phyloP scores from a whole-genome alignment of 495 filamentous ascomycete species.

The Cryomyces antarcticus region DNA sequence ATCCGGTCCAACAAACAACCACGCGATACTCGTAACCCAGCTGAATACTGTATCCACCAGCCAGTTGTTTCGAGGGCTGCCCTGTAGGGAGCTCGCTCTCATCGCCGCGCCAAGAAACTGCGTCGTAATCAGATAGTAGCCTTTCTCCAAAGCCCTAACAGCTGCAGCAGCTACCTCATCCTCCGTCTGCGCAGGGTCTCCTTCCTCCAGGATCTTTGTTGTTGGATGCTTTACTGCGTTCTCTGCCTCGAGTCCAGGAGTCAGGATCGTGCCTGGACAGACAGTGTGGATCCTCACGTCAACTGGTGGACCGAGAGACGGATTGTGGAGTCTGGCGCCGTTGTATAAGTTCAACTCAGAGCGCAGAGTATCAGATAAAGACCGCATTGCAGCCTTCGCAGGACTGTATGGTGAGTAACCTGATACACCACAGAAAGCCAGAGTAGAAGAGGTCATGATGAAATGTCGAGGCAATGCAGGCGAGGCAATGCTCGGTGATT shows the following conservation, averaged over 20 bases:
- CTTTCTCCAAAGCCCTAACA: slow-evolving; percentile 58
- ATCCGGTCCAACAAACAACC: slow-evolving; percentile 37
- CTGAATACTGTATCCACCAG: slow-evolving; percentile 38
- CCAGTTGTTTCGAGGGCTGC: slow-evolving; percentile 35
- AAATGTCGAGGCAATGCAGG: slow-evolving; percentile 41
- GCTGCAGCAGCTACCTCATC: slow-evolving; percentile 51
- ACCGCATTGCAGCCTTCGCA: slow-evolving; percentile 66
- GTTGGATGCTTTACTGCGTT: slow-evolving; percentile 62
- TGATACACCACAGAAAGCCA: slow-evolving; percentile 53
- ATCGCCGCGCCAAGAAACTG: slow-evolving; percentile 47
- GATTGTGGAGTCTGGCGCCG: slow-evolving; percentile 32
- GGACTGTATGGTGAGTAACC: slow-evolving; percentile 82
- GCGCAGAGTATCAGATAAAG: slow-evolving; percentile 58
- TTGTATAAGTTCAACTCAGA: slow-evolving; percentile 76
- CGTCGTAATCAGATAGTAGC: slow-evolving; percentile 57
- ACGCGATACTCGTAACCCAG: slow-evolving; percentile 34
- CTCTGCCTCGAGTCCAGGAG: slow-evolving; percentile 58
- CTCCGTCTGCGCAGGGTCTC: slow-evolving; percentile 57
- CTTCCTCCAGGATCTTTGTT: slow-evolving; percentile 63
- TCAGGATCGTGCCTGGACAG: slow-evolving; percentile 65
- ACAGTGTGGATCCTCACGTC: slow-evolving; percentile 66
- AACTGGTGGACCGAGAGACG: slow-evolving; percentile 19
- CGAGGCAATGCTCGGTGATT: slow-evolving; percentile 12
- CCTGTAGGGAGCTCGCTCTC: slow-evolving; percentile 37
- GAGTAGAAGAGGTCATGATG: slow-evolving; percentile 65